These are phyloP conservation scores for Inosperma sp. DNA, from an alignment of 768 basidiomycete species.

Conservation along the genomic window DNA sequence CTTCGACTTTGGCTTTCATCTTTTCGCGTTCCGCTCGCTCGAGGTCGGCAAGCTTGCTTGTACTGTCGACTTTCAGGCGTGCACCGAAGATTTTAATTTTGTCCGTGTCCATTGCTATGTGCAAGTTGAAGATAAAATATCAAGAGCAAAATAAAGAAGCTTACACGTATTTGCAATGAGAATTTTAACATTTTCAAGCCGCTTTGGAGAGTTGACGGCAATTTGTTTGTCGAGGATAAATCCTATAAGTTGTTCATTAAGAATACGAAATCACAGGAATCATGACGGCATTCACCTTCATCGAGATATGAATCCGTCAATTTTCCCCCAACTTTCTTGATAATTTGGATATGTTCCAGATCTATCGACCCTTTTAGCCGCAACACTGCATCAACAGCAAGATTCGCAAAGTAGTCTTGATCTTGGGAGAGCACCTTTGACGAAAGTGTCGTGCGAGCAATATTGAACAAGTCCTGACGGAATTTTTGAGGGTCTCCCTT, in stretches of 20 bases:
- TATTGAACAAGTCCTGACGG: slow-evolving; percentile 90
- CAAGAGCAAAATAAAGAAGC: slow-evolving; percentile 25
- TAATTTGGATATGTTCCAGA: slow-evolving; percentile 97
- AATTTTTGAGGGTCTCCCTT: slow-evolving; percentile 75
- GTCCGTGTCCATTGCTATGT: slow-evolving; percentile 96
- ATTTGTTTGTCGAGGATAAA: slow-evolving; percentile 98
- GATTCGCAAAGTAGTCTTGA: slow-evolving; percentile 96
- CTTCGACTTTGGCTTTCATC: slow-evolving; percentile 98
- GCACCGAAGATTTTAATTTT: slow-evolving; percentile 99
- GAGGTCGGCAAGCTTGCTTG: slow-evolving; percentile 95
- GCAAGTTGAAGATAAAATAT: neutral
- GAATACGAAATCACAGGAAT: neutral
- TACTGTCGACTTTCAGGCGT: slow-evolving; percentile 90
- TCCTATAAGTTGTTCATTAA: slow-evolving; percentile 43
- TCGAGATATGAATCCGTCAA: slow-evolving; percentile 97
- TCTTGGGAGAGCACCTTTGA: slow-evolving; percentile 96
- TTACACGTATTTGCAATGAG: slow-evolving; percentile 96
- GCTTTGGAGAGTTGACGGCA: slow-evolving; percentile 90
- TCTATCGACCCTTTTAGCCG: slow-evolving; percentile 94
- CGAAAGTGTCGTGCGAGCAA: slow-evolving; percentile 91
- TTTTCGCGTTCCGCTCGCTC: slow-evolving; percentile 98
- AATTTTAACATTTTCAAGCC: slow-evolving; percentile 92
- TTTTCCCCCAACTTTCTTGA: slow-evolving; percentile 99
- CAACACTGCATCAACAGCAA: slow-evolving; percentile 95
- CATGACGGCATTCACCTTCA: slow-evolving; percentile 55